Percentiles rank a stretch among this genome's conserved stretches.
Conservation (phyloP, 495 filamentous ascomycete species). For the Penicillium argentinense region DNA sequence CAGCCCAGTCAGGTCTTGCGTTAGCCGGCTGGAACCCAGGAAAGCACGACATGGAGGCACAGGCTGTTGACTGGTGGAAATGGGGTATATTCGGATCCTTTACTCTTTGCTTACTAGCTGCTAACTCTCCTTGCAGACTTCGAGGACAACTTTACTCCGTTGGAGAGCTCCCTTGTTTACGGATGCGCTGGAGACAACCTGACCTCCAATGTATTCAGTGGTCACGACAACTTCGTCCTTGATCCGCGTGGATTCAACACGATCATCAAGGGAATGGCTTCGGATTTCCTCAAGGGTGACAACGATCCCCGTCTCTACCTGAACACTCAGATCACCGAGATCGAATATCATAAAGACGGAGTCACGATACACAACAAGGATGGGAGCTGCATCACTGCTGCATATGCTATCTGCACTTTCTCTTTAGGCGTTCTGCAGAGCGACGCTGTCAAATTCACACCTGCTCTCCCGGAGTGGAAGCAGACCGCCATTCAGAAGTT, state of each 20-base stretch:
- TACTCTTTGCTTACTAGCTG: slow-evolving; percentile 6
- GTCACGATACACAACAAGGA: slow-evolving; percentile 60
- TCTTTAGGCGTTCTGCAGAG: slow-evolving; percentile 71
- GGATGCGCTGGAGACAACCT: slow-evolving; percentile 47
- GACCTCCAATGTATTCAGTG: slow-evolving; percentile 49
- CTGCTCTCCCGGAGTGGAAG: slow-evolving; percentile 67
- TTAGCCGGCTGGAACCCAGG: slow-evolving; percentile 64
- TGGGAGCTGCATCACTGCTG: slow-evolving; percentile 61
- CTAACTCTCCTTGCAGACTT: slow-evolving; percentile 42
- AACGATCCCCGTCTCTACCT: slow-evolving; percentile 61
- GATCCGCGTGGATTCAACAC: slow-evolving; percentile 68
- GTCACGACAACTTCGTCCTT: slow-evolving; percentile 66
- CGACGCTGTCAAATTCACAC: slow-evolving; percentile 59
- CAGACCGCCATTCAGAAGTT: slow-evolving; percentile 63
- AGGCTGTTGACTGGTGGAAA: slow-evolving; percentile 66
- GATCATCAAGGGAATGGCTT: slow-evolving; percentile 60
- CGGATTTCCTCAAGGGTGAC: slow-evolving; percentile 50
- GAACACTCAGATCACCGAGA: slow-evolving; percentile 59
- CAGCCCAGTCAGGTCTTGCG: slow-evolving; percentile 57
- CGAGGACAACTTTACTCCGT: slow-evolving; percentile 53
- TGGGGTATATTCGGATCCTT: slow-evolving; percentile 37
- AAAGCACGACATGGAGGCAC: slow-evolving; percentile 54
- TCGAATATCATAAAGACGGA: slow-evolving; percentile 53
- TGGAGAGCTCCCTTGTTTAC: slow-evolving; percentile 48
- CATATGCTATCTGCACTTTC: slow-evolving; percentile 59